Evolutionary conservation across 2,329 filamentous ascomycete species (phyloP), one percentile per base, ranked within the genome.

Genomic region (Didymella keratinophila): DNA sequence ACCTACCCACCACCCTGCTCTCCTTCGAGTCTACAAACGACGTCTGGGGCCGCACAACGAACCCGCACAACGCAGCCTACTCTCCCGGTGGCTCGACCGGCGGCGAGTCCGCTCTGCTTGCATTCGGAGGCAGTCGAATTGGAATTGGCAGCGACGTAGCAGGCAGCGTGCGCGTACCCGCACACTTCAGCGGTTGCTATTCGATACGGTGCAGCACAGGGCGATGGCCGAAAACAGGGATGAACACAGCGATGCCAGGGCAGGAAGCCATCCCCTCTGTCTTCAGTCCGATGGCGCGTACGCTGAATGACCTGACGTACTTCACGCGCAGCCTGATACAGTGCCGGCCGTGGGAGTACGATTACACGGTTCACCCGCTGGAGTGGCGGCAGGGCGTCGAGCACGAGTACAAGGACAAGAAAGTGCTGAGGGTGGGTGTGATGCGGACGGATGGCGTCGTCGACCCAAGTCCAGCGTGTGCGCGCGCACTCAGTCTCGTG

Each of bases 101-200:
- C 41, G 93, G 91, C 61, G 94, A 97, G 78, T 86, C 86, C 5
- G 93, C 93, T 0, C 80, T 97, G 3, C 81, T 97, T 4, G 93
- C 93, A 1, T 85, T 92, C 46, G 90, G 90, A 32, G 89, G 88
- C 36, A 92, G 92, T 44, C 84, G 93, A 37, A 96, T 97, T 60
- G 93, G 93, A 39, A 89, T 97, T 65, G 94, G 93, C 10, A 93
- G 90, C 46, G 93, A 97, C 76, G 93, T 97, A 16, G 93, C 93
- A 14, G 93, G 94, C 28, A 95, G 91, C 16, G 93, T 97, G 5
- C 86, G 93, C 51, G 89, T 86, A 2, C 94, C 93, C 0, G 94
- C 93, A 5, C 92, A 96, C 68, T 97, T 93, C 80, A 90, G 90
- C 2, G 93, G 93, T 9, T 92, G 94, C 73, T 97, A 96, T 77